phyloP scores from a whole-genome alignment of 2,329 filamentous ascomycete genomes.

The Trichoderma gracile region DNA sequence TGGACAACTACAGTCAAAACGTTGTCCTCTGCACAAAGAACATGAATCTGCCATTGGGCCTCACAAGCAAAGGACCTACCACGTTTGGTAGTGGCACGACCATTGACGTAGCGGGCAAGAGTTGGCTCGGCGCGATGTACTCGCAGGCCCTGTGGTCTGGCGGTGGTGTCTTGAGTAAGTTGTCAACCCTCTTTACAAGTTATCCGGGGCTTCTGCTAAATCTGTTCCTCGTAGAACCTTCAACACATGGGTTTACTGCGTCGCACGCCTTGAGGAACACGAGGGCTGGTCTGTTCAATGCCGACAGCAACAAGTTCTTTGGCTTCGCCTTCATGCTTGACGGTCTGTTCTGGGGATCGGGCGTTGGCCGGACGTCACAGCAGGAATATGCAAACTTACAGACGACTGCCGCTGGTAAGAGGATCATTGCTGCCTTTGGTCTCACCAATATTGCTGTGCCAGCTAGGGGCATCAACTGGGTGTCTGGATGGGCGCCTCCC shows the following conservation, averaged over 20 bases:
- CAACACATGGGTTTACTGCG: background rate
- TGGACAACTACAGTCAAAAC: background rate
- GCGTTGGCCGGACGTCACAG: background rate
- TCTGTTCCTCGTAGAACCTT: background rate
- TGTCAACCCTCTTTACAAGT: background rate
- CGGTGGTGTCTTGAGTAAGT: background rate
- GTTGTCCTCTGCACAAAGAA: background rate
- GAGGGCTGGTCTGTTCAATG: background rate
- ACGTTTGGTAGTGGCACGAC: background rate
- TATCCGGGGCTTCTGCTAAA: background rate
- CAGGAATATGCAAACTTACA: constrained; percentile 1
- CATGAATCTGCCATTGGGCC: background rate
- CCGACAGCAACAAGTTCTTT: background rate
- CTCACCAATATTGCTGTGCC: background rate
- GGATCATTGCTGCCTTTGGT: background rate
- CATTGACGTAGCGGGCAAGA: background rate
- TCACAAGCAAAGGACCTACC: background rate
- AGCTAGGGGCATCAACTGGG: background rate
- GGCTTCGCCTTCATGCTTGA: background rate
- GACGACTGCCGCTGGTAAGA: background rate
- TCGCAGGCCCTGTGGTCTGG: background rate
- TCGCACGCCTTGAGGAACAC: background rate
- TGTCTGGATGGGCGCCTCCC: background rate
- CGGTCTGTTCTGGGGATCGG: background rate
- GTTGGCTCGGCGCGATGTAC: background rate